phyloP scores from a whole-genome alignment of 345 rosid genomes.

The Microcos paniculata region DNA sequence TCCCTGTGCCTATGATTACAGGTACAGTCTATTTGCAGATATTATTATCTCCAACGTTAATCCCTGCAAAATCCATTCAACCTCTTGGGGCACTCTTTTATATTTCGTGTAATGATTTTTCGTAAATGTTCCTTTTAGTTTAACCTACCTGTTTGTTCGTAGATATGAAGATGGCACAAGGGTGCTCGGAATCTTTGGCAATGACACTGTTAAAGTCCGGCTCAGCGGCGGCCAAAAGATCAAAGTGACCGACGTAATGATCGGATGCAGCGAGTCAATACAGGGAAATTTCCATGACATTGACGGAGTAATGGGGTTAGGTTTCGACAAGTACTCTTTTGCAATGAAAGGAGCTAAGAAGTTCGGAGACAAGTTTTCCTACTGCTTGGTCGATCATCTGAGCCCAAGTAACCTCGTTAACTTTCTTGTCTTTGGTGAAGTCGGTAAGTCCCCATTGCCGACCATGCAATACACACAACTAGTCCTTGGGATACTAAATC shows the following conservation, averaged over 20 bases:
- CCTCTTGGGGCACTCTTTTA: too few relatives aligned
- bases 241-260: constrained; percentile 9
- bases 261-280: constrained; percentile 25
- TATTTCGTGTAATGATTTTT: too few relatives aligned
- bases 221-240: not conserved
- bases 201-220: constrained; percentile 23
- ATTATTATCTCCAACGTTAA: not conserved
- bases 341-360: constrained; percentile 11
- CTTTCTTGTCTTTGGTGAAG: constrained; percentile 26
- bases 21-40: not conserved
- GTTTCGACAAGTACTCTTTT: constrained; percentile 20
- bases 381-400: constrained; percentile 37
- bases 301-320: constrained; percentile 35
- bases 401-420: constrained; percentile 17
- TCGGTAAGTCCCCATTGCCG: not conserved
- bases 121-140: not conserved
- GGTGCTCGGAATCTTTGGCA: constrained; percentile 19
- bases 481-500: not conserved
- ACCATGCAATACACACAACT: constrained; percentile 24
- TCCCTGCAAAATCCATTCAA: not conserved
- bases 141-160: not conserved
- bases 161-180: constrained; percentile 21
- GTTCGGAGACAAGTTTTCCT: constrained; percentile 33
- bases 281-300: not conserved
- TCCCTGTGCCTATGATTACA: constrained; percentile 31